phyloP scores from a whole-genome alignment of 768 basidiomycete species.

The Mycena amicta region DNA sequence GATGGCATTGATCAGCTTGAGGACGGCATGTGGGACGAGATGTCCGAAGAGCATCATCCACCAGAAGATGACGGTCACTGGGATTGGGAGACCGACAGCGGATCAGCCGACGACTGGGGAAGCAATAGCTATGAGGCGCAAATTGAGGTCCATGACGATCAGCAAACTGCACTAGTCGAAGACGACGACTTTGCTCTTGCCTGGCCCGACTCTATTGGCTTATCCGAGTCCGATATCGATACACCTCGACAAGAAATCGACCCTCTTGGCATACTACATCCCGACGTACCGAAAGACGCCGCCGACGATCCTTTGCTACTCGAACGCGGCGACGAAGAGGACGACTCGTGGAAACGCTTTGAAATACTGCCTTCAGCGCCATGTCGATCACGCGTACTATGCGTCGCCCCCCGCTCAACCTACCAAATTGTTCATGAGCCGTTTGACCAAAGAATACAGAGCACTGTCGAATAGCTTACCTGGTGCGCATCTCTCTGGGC shows the following conservation, averaged over 20 bases:
- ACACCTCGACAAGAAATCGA: neutral
- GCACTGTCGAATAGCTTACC: slow-evolving; percentile 79
- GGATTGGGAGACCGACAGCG: slow-evolving; percentile 47
- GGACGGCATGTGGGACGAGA: slow-evolving; percentile 63
- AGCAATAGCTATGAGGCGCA: slow-evolving; percentile 34
- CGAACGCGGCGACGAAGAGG: slow-evolving; percentile 33
- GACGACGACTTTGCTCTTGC: neutral
- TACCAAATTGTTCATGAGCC: slow-evolving; percentile 70
- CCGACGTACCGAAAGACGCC: slow-evolving; percentile 34
- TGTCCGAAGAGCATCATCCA: slow-evolving; percentile 44
- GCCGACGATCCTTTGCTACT: slow-evolving; percentile 19
- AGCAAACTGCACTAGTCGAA: slow-evolving; percentile 1
- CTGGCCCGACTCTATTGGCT: neutral
- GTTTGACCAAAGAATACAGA: slow-evolving; percentile 84
- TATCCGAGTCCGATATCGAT: neutral
- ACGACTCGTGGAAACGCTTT: slow-evolving; percentile 79
- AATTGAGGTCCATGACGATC: slow-evolving; percentile 21
- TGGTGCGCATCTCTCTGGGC: slow-evolving; percentile 48
- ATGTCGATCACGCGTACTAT: slow-evolving; percentile 80
- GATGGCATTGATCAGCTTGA: slow-evolving; percentile 84
- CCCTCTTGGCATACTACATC: slow-evolving; percentile 1
- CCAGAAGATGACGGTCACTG: slow-evolving; percentile 46
- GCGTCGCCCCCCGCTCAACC: slow-evolving; percentile 61
- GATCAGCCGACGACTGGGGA: slow-evolving; percentile 39
- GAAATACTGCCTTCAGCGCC: slow-evolving; percentile 77